Base-by-base conservation (phyloP, 2,329 filamentous ascomycete genomes). In the Cladorrhinum sp. region DNA sequence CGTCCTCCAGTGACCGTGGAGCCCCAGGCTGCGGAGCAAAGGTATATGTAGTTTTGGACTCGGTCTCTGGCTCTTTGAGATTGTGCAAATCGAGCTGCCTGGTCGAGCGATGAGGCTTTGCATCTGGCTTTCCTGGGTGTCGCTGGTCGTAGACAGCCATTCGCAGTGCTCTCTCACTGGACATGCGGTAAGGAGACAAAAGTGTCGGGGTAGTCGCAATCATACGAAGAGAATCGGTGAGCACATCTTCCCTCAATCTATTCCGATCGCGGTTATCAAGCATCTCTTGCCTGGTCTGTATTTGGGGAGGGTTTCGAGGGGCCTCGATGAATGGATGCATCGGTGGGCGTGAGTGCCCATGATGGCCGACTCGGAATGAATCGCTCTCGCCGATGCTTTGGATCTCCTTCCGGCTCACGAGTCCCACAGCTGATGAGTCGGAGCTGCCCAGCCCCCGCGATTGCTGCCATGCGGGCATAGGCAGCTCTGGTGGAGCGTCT, bases 101-200 rank as follows among this genome's bases (percentile, higher is more conserved):
- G 18, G 62, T 56, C n/a, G 52, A 53, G n/a, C 24, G 28, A 24
- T 58, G 42, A 23, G 33, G 48, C 14, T 59, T 59, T 39, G 49
- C 48, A 14, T 14, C 54, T 18, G 52, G 51, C 30, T 58, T 63
- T 48, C 59, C 53, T 14, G 59, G 55, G 49, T 63, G 49, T 26
- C 62, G 52, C 18, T 63, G 62, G 33, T 61, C 59, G n/a, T 49
- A 16, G 23, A 63, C 46, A 7, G 61, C 36, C 28, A 48, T 53
- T 16, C 42, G 24, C 39, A 20, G 20, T 3, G 12, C 39, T 21
- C 18, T 54, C n/a, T 54, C 46, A 21, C 14, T 36, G 28, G 21
- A 36, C 12, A 24, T 30, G 50, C 28, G 16, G 26, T 61, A 24
- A 20, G 50, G 49, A 14, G 39, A 53, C 49, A 53, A 3, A 3